phyloP scores from a whole-genome alignment of 2,329 filamentous ascomycete genomes.

The Verticillium dahliae region DNA sequence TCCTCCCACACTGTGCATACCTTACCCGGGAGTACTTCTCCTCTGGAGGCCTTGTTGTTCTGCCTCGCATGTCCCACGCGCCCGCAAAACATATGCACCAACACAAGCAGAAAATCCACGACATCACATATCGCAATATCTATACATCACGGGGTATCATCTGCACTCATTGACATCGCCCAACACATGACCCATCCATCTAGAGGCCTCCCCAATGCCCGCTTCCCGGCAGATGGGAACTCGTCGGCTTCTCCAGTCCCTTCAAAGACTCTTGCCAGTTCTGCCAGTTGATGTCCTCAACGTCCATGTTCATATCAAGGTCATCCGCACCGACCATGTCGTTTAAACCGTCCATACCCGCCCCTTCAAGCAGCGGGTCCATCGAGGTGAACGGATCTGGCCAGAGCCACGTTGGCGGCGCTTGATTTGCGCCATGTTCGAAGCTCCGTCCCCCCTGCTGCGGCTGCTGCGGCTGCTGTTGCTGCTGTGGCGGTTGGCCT shows the following conservation, averaged over 20 bases:
- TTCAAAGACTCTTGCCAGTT: constrained; percentile 38
- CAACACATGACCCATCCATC: background rate
- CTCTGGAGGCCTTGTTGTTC: too few relatives aligned
- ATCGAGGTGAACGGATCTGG: constrained; percentile 19
- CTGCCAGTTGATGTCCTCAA: constrained; percentile 41
- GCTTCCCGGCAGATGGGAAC: background rate
- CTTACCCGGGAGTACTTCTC: too few relatives aligned
- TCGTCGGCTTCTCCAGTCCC: constrained; percentile 25
- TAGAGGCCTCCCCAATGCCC: background rate
- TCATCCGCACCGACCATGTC: constrained; percentile 22
- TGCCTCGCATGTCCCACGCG: too few relatives aligned
- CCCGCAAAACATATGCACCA: too few relatives aligned
- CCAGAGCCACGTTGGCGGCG: constrained; percentile 36
- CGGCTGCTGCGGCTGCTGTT: background rate
- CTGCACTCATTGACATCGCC: background rate
- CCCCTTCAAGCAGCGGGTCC: constrained; percentile 16
- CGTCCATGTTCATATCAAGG: constrained; percentile 28
- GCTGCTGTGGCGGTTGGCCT: background rate
- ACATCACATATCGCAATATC: background rate
- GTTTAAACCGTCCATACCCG: constrained; percentile 15
- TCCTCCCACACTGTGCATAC: too few relatives aligned
- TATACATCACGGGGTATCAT: background rate
- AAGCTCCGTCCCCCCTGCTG: background rate
- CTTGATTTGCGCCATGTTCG: constrained; percentile 14
- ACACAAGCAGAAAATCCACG: too few relatives aligned